These are phyloP conservation scores for Fusarium pseudocircinatum DNA, from an alignment of 2,329 filamentous ascomycete species.

Conservation along the genomic window DNA sequence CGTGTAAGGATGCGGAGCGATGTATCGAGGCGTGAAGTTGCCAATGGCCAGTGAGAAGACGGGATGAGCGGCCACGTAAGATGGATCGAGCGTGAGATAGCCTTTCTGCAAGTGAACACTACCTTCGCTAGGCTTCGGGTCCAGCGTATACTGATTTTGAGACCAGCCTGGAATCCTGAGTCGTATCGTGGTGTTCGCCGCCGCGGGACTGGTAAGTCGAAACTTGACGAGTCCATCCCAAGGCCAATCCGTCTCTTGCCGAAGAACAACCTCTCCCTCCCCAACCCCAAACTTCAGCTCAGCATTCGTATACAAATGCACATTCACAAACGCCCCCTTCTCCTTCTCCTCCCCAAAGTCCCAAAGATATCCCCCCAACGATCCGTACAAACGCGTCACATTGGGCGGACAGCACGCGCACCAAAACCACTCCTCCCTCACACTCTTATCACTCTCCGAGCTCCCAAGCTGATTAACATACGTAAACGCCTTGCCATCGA, in stretches of 20 bases:
- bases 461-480: constrained; percentile 71
- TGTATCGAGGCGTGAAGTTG: constrained; percentile 58
- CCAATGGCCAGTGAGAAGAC: constrained; percentile 50
- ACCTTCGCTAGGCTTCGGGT: constrained; percentile 43
- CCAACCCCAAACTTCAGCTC: constrained; percentile 52
- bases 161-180: constrained; percentile 67
- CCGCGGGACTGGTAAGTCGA: constrained; percentile 45
- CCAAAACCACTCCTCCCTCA: constrained; percentile 52
- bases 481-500: constrained; percentile 66
- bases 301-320: constrained; percentile 66
- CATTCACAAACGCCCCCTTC: constrained; percentile 54
- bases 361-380: constrained; percentile 67
- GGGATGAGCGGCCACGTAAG: constrained; percentile 52
- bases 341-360: constrained; percentile 46
- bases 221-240: constrained; percentile 64
- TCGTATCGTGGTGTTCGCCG: constrained; percentile 51
- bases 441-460: constrained; percentile 9
- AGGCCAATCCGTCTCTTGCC: constrained; percentile 61
- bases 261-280: constrained; percentile 50
- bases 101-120: constrained; percentile 50
- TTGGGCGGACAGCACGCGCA: constrained; percentile 71
- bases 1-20: constrained; percentile 65
- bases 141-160: constrained; percentile 44
- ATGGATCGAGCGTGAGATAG: constrained; percentile 58
- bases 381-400: constrained; percentile 64